A percentile compares a stretch with the other conserved stretches of the same genome.
These are phyloP conservation scores for Glonium stellatum DNA, from an alignment of 495 filamentous ascomycete species.

Conservation along the genomic window DNA sequence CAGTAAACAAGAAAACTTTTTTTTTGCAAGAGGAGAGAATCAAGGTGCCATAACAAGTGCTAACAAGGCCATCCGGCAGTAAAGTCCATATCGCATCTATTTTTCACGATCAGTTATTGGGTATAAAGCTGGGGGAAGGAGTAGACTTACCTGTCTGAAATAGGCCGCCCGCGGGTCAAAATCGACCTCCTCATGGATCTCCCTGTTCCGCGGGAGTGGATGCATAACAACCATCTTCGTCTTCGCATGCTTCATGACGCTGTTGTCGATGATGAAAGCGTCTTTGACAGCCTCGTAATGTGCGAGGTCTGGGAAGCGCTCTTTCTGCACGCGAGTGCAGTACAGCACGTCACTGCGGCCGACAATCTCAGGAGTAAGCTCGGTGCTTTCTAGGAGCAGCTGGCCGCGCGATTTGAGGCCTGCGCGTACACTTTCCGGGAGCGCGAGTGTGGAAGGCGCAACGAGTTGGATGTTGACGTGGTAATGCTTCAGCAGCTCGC, in stretches of 20 bases:
- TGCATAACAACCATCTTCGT: slow-evolving; percentile 87
- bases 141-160: slow-evolving; percentile 85
- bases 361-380: slow-evolving; percentile 78
- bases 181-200: slow-evolving; percentile 92
- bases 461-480: slow-evolving; percentile 89
- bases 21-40: background rate
- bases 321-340: slow-evolving; percentile 93
- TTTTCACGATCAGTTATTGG: slow-evolving; percentile 36
- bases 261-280: slow-evolving; percentile 79
- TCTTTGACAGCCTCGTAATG: slow-evolving; percentile 85
- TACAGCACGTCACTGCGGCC: slow-evolving; percentile 83
- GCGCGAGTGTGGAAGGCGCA: slow-evolving; percentile 66
- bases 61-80: slow-evolving; percentile 94
- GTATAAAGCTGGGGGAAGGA: background rate
- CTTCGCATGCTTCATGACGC: slow-evolving; percentile 87
- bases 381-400: slow-evolving; percentile 62
- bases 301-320: slow-evolving; percentile 71
- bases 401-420: slow-evolving; percentile 65
- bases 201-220: slow-evolving; percentile 84
- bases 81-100: slow-evolving; percentile 96
- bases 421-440: slow-evolving; percentile 67
- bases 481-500: slow-evolving; percentile 90
- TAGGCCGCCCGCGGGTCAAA: slow-evolving; percentile 96
- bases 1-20: background rate
- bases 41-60: slow-evolving; percentile 77